Evolutionary conservation across 2,329 filamentous ascomycete species (phyloP), one percentile per base, ranked within the genome.

Genomic region (Colletotrichum chlorophyti): DNA sequence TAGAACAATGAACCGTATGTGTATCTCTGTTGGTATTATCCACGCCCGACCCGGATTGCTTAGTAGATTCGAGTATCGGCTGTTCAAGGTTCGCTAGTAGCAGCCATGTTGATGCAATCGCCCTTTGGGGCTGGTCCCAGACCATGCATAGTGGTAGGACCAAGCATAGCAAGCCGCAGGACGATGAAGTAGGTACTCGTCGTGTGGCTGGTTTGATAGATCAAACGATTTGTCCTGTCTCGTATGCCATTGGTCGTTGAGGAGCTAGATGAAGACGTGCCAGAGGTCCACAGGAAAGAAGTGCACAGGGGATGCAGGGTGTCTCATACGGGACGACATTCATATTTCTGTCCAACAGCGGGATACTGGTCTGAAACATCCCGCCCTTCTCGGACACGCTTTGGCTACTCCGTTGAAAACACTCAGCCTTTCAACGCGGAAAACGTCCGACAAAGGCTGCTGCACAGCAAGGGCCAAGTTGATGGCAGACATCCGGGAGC

Each of bases 161-260:
- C 17, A 24, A 1, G 45, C 26, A 17, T 37, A 17, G 11, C 15
- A 12, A 17, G 15, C 49, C 35, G 49, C 29, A 23, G 27, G 41
- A 46, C n/a, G n/a, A n/a, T n/a, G n/a, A 35, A 54, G 53, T 24
- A 58, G 54, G 49, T n/a, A n/a, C n/a, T 24, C 17, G 42, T 23
- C 41, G 27, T 48, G 27, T 17, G 11, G 34, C 3, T 27, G 17
- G 2, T 10, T n/a, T n/a, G 5, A 35, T 17, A 31, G 10, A 17
- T 29, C 11, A 7, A 12, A n/a, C 27, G 26, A 26, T n/a, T n/a
- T n/a, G n/a, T n/a, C n/a, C n/a, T n/a, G n/a, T n/a, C n/a, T n/a
- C n/a, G n/a, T n/a, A n/a, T n/a, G n/a, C n/a, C n/a, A n/a, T n/a
- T n/a, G n/a, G n/a, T n/a, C n/a, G n/a, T n/a, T n/a, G n/a, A 12